A percentile compares a stretch with the other conserved stretches of the same genome.
Evolutionary conservation across 2,329 filamentous ascomycete species (phyloP).

Genomic region (Pseudocercospora vitis): DNA sequence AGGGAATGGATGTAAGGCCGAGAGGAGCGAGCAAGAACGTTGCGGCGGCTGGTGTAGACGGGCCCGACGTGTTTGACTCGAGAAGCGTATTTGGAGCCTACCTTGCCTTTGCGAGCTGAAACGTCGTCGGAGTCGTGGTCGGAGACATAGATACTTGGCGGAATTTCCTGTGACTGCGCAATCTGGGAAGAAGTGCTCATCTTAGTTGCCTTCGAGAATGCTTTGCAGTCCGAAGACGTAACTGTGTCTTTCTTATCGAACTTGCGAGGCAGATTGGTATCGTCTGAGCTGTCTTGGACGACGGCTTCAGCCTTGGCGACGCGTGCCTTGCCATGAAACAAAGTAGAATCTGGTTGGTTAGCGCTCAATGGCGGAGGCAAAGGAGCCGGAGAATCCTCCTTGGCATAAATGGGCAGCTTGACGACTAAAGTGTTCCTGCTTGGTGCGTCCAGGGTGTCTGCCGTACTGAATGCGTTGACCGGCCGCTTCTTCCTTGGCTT

Average conservation of each 20-base stretch:
- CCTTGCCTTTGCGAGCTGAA: slow-evolving; percentile 4
- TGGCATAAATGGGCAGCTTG: not conserved
- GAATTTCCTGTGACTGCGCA: not conserved
- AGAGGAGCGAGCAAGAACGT: slow-evolving; percentile 23
- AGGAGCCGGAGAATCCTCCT: not conserved
- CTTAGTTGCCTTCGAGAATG: not conserved
- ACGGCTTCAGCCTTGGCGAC: not conserved
- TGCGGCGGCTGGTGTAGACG: slow-evolving; percentile 26
- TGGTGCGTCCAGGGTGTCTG: not conserved
- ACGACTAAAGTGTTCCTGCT: not conserved
- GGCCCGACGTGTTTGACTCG: slow-evolving; percentile 24
- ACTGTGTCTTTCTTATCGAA: not conserved
- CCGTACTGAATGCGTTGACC: slow-evolving; percentile 20
- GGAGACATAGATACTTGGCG: no score
- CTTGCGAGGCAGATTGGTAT: not conserved
- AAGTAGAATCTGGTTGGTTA: not conserved
- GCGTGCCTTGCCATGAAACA: no score
- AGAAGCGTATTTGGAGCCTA: not conserved
- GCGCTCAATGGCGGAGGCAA: not conserved
- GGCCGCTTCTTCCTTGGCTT: slow-evolving; percentile 24
- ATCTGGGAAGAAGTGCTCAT: not conserved
- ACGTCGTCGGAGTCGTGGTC: no score
- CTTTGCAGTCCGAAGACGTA: not conserved
- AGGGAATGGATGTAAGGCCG: slow-evolving; percentile 31
- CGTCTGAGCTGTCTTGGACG: slow-evolving; percentile 1